A percentile compares a stretch with the other conserved stretches of the same genome.
Evolutionary conservation across 208 protist genomes (phyloP).

Genomic region (Porcisia hertigi): DNA sequence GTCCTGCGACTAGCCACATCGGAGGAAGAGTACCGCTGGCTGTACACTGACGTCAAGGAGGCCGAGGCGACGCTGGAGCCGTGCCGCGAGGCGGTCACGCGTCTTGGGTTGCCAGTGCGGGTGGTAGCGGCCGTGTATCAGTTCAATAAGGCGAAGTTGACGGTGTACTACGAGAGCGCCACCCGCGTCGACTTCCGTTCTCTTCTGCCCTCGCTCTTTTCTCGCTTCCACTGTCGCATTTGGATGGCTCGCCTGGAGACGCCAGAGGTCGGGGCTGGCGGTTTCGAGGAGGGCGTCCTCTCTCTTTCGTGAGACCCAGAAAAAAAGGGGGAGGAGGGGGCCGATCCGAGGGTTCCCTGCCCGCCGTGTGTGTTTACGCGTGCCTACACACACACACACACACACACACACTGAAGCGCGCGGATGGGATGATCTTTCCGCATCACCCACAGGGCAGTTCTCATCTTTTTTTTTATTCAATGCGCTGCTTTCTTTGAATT

Average conservation of each 20-base stretch:
- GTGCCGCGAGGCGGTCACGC: slow-evolving; percentile 53
- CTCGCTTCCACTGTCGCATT: slow-evolving; percentile 82
- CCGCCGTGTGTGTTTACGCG: too few relatives aligned
- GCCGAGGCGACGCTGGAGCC: slow-evolving; percentile 50
- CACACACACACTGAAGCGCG: too few relatives aligned
- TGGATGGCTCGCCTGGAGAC: slow-evolving; percentile 64
- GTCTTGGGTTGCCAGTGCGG: slow-evolving; percentile 55
- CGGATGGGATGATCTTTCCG: too few relatives aligned
- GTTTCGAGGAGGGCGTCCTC: not conserved
- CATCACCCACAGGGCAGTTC: too few relatives aligned
- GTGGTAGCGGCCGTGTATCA: slow-evolving; percentile 83
- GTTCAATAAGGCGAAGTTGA: slow-evolving; percentile 88
- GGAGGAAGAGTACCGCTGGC: slow-evolving; percentile 69
- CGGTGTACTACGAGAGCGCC: slow-evolving; percentile 80
- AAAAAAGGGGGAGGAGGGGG: not conserved
- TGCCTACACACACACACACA: too few relatives aligned
- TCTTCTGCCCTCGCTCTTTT: slow-evolving; percentile 75
- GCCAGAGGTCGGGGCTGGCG: not conserved
- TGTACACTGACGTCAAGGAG: slow-evolving; percentile 47
- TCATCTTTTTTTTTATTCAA: too few relatives aligned
- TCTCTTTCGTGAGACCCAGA: not conserved
- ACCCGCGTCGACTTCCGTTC: slow-evolving; percentile 79
- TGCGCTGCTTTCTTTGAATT: too few relatives aligned
- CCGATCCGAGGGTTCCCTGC: too few relatives aligned
- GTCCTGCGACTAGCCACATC: slow-evolving; percentile 55